phyloP scores from a whole-genome alignment of 2,329 filamentous ascomycete genomes.

The Xylariaceae sp. region DNA sequence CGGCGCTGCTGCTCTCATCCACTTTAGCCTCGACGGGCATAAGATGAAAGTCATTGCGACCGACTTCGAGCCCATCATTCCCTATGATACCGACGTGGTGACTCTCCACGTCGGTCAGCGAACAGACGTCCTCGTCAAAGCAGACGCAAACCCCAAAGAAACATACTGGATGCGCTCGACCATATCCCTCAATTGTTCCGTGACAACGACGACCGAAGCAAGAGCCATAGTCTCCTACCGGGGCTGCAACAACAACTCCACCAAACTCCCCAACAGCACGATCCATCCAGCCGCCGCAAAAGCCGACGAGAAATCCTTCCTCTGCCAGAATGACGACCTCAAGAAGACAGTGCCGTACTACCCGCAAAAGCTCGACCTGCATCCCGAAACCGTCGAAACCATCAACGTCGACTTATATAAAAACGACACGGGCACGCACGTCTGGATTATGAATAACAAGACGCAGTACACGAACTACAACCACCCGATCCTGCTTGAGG shows the following conservation, averaged over 20 bases:
- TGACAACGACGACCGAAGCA: neutral
- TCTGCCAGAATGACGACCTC: conserved; percentile 5
- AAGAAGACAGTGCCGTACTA: conserved; percentile 3
- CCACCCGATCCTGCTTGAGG: conserved; percentile 20
- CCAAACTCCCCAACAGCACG: neutral
- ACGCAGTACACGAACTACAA: conserved; percentile 19
- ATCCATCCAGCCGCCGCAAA: neutral
- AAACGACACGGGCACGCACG: neutral
- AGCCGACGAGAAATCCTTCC: conserved; percentile 4
- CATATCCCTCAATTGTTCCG: conserved; percentile 16
- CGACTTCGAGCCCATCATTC: conserved; percentile 43
- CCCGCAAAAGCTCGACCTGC: neutral
- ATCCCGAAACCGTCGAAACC: neutral
- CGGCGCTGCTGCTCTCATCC: conserved; percentile 31
- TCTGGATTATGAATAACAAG: conserved; percentile 4
- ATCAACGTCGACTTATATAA: neutral
- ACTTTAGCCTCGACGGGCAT: conserved; percentile 41
- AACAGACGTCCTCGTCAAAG: conserved; percentile 18
- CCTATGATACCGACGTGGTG: conserved; percentile 38
- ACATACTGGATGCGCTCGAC: conserved; percentile 7
- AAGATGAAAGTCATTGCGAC: conserved; percentile 42
- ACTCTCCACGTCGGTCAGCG: conserved; percentile 13
- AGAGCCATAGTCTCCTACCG: neutral
- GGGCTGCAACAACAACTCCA: neutral
- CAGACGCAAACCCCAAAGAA: neutral